Conservation (phyloP, 768 basidiomycete species). For the Tephrocybe sp. region DNA sequence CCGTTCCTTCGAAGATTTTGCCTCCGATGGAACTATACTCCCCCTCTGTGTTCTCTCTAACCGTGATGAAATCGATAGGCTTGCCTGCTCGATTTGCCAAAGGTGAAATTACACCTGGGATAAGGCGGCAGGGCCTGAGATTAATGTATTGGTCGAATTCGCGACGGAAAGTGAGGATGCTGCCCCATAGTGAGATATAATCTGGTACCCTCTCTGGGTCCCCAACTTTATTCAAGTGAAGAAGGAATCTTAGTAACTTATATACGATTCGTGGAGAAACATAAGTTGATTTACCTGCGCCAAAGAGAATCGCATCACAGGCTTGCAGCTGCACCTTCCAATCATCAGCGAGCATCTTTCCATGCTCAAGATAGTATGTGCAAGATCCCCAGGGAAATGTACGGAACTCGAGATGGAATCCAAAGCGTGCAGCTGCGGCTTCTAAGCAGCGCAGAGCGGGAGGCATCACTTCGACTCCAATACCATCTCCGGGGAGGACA, state of each 20-base stretch:
- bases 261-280: neutral
- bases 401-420: constrained; percentile 42
- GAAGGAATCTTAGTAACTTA: constrained; percentile 6
- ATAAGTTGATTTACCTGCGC: constrained; percentile 29
- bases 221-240: constrained; percentile 33
- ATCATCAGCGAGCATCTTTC: constrained; percentile 43
- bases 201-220: constrained; percentile 49
- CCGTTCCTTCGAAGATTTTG: constrained; percentile 37
- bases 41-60: constrained; percentile 57
- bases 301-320: constrained; percentile 48
- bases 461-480: constrained; percentile 50
- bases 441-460: constrained; percentile 45
- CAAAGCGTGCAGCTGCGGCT: constrained; percentile 38
- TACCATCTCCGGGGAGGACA: constrained; percentile 51
- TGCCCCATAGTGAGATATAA: constrained; percentile 56
- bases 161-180: constrained; percentile 47
- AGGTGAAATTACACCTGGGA: constrained; percentile 45
- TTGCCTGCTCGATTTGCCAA: constrained; percentile 38
- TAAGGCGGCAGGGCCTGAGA: constrained; percentile 45
- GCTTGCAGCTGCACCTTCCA: constrained; percentile 36
- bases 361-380: constrained; percentile 43
- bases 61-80: constrained; percentile 50
- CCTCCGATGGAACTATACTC: constrained; percentile 52
- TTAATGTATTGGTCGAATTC: constrained; percentile 51
- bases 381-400: constrained; percentile 47